These are phyloP conservation scores for Carex cristatella DNA, from an alignment of 176 grass and related monocot genomes.

Conservation along the genomic window DNA sequence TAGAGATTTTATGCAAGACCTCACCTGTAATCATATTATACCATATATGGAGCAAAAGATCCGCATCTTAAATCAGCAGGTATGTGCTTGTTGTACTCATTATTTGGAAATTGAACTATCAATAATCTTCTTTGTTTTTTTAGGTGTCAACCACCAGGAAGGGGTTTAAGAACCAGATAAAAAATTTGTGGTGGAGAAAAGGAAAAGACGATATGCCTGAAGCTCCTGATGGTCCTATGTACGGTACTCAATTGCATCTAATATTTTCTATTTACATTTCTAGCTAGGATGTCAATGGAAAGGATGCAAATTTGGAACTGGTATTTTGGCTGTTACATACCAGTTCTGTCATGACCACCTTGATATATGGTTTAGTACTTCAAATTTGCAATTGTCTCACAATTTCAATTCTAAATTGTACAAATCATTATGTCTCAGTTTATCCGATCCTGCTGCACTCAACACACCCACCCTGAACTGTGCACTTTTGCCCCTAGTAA, in stretches of 20 bases:
- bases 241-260: constrained; percentile 33
- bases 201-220: constrained; percentile 80
- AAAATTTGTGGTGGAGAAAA: constrained; percentile 99
- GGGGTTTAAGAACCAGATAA: constrained; percentile 98
- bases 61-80: constrained; percentile 94
- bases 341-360: not conserved
- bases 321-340: not conserved
- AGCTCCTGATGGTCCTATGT: constrained; percentile 68
- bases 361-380: not conserved
- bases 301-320: not conserved
- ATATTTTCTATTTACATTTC: constrained; percentile 10
- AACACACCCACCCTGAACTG: not conserved
- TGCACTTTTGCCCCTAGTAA: not conserved
- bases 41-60: constrained; percentile 99
- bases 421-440: not conserved
- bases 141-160: constrained; percentile 91
- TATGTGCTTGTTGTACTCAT: constrained; percentile 27
- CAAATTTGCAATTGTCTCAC: not conserved
- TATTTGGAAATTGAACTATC: constrained; percentile 9
- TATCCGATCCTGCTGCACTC: not conserved
- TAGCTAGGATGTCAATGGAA: not conserved
- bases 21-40: constrained; percentile 91
- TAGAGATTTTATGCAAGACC: constrained; percentile 95
- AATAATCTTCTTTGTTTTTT: constrained; percentile 23
- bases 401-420: not conserved